These are phyloP conservation scores for Puccinellia tenuiflora DNA, from an alignment of 176 grass and related monocot genomes.

Conservation along the genomic window DNA sequence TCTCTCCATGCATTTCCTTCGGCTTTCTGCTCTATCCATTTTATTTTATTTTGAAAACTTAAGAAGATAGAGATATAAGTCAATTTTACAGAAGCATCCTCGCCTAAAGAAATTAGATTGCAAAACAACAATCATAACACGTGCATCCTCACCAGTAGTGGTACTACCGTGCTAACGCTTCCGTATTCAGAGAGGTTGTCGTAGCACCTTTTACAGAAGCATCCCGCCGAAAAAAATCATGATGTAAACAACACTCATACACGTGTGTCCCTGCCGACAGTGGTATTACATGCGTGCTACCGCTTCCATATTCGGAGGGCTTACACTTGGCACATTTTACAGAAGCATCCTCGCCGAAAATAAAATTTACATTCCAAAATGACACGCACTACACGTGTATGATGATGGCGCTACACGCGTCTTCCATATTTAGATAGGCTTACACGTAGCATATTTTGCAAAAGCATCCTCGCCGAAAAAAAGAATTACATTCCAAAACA, in stretches of 20 bases:
- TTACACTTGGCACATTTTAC: neutral
- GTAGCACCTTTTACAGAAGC: too few relatives aligned
- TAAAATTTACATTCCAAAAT: neutral
- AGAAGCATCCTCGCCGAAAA: neutral
- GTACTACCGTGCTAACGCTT: too few relatives aligned
- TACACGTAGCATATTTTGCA: neutral
- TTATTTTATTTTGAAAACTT: too few relatives aligned
- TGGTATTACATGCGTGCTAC: too few relatives aligned
- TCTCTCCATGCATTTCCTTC: neutral
- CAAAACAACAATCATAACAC: neutral
- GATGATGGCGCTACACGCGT: too few relatives aligned
- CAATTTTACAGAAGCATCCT: neutral
- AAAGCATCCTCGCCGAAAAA: neutral
- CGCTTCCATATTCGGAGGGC: too few relatives aligned
- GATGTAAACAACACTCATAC: too few relatives aligned
- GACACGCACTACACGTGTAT: neutral
- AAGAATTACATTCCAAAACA: neutral
- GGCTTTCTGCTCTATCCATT: neutral
- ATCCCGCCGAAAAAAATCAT: too few relatives aligned
- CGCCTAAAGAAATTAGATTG: too few relatives aligned
- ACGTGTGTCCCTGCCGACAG: too few relatives aligned
- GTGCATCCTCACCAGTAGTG: neutral
- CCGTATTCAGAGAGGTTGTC: too few relatives aligned
- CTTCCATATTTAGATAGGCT: neutral
- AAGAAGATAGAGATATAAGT: too few relatives aligned